Evolutionary conservation across 768 basidiomycete genomes (phyloP), one percentile per base, ranked within the genome.

Genomic region (Termitomyces titanicus): DNA sequence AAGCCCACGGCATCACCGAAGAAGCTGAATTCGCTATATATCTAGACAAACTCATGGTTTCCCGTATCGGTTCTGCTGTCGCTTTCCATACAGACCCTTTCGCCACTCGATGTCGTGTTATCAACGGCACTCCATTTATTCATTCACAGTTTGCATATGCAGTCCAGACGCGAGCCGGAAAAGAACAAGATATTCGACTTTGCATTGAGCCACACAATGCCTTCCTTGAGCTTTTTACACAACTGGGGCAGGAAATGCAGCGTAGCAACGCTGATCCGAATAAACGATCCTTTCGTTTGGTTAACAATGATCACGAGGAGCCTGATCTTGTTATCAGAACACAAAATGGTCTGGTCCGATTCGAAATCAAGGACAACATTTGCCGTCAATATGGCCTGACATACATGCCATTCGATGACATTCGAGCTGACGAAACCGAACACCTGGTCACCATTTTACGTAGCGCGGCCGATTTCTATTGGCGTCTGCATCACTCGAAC

Each of bases 381-480:
- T 46, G 52, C 25, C 18, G n/a, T 38, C 22, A 39, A 4, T 35
- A 53, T 45, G 52, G 35, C 8, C 24, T 53, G 15, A 46, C 35
- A 25, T 17, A 18, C 15, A 53, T 53, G 43, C 44, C 52, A 20
- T 46, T 46, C 12, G 2, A 34, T 24, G 12, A 38, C 7, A 22
- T 53, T 15, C 17, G 24, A n/a, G 15, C 35, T 13, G 17, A 47
- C 13, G 44, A 53, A n/a, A 25, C 44, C 15, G 22, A 46, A 15
- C 25, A 37, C 31, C 43, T 53, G 4, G 15, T 53, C 17, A 20
- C 52, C 9, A 29, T 53, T 18, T 12, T 53, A 29, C 24, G 43
- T 37, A 38, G 35, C 17, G 52, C 52, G 3, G 43, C 44, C 8
- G 35, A 53, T 44, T 53, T 53, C 25, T 53, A 53, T 47, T 46